Base-by-base conservation (phyloP, 805 yeast species). In the Sugiyamaella marilandica region DNA sequence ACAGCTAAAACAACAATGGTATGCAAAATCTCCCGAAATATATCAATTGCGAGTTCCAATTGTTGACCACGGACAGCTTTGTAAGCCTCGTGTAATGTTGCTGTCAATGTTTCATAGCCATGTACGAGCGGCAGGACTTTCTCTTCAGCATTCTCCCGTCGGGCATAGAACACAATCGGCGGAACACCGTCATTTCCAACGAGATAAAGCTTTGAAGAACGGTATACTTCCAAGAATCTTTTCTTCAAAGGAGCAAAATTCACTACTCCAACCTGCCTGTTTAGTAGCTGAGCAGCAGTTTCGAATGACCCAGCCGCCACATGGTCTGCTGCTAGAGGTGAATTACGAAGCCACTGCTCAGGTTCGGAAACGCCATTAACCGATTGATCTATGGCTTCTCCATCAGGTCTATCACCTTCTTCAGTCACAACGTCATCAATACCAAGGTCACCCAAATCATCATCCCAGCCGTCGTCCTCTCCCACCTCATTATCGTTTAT, bases 221-320 rank as follows among this genome's bases (percentile, higher is more conserved):
- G 84, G 70, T 87, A 95, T 10, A 90, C 85, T 62, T 89, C 92
- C 67, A 87, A 61, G 74, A 94, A 94, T 56, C 96, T 79, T 29
- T 76, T 66, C 71, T 92, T 83, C 62, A 94, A 78, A 11, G 98
- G 98, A 64, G 84, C 95, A 67, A 95, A 92, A 61, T 87, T 77
- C 26, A 81, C 84, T 49, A 88, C 80, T 62, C 97, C 99, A 44
- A 84, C 76, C 70, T 95, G 99, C 64, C 92, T 85, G 74, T 85
- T 83, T 63, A 94, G 78, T 65, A 95, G 80, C 63, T 90, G 95
- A 37, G 97, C 94, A 36, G 98, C 99, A 50, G 92, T 86, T 60
- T 90, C 97, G 67, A 92, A 92, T 3, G 95, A 87, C 62, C 99
- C 99, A 2, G 97, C 90, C 1, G 99, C 97, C 63, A 85, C 90